phyloP scores from a whole-genome alignment of 2,329 filamentous ascomycete species.

The Gaeumannomyces sp. region DNA sequence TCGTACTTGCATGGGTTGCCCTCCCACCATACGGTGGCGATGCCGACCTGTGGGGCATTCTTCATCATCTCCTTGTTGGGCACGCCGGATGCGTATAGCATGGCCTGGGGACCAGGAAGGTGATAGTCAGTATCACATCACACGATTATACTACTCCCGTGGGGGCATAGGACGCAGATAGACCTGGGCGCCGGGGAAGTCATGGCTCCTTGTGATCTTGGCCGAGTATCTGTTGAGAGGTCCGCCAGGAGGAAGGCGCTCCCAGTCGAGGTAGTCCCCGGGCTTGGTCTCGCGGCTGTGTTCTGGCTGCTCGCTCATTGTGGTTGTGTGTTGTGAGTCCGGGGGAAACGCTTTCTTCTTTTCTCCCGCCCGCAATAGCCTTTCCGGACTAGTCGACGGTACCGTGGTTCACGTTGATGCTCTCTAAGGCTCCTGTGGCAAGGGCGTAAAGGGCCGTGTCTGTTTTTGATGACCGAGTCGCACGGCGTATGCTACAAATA shows the following conservation, averaged over 20 bases:
- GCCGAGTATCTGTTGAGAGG: constrained; percentile 80
- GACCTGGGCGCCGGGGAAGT: constrained; percentile 87
- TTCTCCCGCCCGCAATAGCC: background rate
- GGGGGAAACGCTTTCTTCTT: background rate
- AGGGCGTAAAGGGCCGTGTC: too few species aligned
- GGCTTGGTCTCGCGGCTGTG: constrained; percentile 32
- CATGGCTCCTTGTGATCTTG: constrained; percentile 74
- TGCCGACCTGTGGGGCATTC: constrained; percentile 81
- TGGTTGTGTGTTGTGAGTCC: background rate
- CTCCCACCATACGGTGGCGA: constrained; percentile 95
- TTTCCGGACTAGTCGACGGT: background rate
- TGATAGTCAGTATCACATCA: background rate
- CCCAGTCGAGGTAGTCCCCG: constrained; percentile 50
- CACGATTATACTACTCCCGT: background rate
- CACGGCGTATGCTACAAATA: background rate
- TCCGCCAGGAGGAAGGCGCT: constrained; percentile 43
- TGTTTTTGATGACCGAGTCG: background rate
- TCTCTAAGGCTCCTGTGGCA: background rate
- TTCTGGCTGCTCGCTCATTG: constrained; percentile 4
- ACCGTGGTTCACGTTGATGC: too few species aligned
- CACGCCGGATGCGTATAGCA: constrained; percentile 91
- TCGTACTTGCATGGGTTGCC: constrained; percentile 91
- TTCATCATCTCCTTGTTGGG: constrained; percentile 81
- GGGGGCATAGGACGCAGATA: constrained; percentile 10
- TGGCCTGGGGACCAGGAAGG: constrained; percentile 52